A percentile compares a stretch with the other conserved stretches of the same genome.
These are phyloP conservation scores for Nepenthes alata DNA, from an alignment of 179 eudicot species.

Conservation along the genomic window DNA sequence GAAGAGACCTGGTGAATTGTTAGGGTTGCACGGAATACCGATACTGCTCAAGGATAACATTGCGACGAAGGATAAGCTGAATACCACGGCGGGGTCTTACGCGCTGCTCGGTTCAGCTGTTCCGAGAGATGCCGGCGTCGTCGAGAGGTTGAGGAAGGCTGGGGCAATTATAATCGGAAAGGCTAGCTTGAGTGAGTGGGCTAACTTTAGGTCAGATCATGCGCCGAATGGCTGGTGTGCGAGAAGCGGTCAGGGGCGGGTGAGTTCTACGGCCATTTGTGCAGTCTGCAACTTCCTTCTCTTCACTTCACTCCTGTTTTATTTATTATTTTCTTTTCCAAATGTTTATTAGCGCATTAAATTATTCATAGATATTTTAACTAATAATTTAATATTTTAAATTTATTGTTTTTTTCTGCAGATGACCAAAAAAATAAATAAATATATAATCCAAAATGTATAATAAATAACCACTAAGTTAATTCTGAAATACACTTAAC, in stretches of 20 bases:
- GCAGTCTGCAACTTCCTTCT: not conserved
- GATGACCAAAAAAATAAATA: no score
- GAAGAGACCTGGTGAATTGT: not conserved
- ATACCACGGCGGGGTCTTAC: constrained; percentile 50
- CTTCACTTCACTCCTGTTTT: not conserved
- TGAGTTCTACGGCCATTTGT: constrained; percentile 1
- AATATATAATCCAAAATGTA: no score
- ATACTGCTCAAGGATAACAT: constrained; percentile 50
- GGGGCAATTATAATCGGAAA: constrained; percentile 55
- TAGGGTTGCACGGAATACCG: constrained; percentile 38
- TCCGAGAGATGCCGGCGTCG: constrained; percentile 41
- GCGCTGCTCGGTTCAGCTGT: constrained; percentile 46
- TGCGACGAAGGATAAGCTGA: constrained; percentile 42
- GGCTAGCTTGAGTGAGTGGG: constrained; percentile 63
- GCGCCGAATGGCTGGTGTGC: constrained; percentile 49
- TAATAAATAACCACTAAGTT: no score
- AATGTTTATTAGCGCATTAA: no score
- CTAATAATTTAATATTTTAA: not conserved
- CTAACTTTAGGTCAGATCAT: constrained; percentile 16
- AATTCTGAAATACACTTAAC: no score
- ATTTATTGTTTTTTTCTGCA: no score
- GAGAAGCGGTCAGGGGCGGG: constrained; percentile 46
- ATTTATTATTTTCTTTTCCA: no score
- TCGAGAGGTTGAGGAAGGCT: constrained; percentile 31
- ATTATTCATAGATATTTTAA: not conserved